These are phyloP conservation scores for Daldinia childiae DNA, from an alignment of 495 filamentous ascomycete species.

Conservation along the genomic window DNA sequence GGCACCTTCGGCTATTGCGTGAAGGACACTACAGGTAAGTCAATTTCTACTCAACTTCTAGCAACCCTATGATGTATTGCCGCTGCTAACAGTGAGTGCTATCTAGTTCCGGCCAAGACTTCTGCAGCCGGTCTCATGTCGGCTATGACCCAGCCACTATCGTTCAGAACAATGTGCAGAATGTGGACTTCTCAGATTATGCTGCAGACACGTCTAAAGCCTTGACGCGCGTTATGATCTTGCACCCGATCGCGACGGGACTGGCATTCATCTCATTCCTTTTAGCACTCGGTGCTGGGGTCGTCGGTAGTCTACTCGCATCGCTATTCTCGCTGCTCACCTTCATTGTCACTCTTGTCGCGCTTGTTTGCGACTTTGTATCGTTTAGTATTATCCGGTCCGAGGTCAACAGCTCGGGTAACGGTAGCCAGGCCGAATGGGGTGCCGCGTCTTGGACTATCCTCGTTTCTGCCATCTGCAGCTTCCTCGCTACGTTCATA, in stretches of 20 bases:
- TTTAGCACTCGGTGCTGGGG: constrained; percentile 61
- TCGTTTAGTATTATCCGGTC: constrained; percentile 61
- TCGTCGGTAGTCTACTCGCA: constrained; percentile 62
- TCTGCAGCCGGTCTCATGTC: constrained; percentile 56
- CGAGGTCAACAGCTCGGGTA: constrained; percentile 57
- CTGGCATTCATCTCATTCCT: constrained; percentile 68
- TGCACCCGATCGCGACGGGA: constrained; percentile 68
- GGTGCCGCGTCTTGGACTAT: constrained; percentile 61
- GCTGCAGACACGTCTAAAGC: constrained; percentile 54
- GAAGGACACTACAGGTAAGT: constrained; percentile 48
- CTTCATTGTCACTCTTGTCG: constrained; percentile 64
- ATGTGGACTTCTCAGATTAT: constrained; percentile 54
- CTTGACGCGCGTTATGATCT: constrained; percentile 66
- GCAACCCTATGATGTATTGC: neutral
- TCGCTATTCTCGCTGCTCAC: constrained; percentile 59
- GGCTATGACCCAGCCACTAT: constrained; percentile 64
- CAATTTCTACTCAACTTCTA: neutral
- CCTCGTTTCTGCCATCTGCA: constrained; percentile 59
- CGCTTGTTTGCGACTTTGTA: constrained; percentile 65
- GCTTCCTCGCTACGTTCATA: constrained; percentile 62
- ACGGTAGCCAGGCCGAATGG: constrained; percentile 53
- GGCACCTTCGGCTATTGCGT: constrained; percentile 69
- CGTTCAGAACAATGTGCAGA: constrained; percentile 48
- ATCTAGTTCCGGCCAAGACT: constrained; percentile 48
- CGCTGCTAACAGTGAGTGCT: constrained; percentile 27